Base-by-base conservation (phyloP, 257 asterid species). In the Paraleonurus japonicus region DNA sequence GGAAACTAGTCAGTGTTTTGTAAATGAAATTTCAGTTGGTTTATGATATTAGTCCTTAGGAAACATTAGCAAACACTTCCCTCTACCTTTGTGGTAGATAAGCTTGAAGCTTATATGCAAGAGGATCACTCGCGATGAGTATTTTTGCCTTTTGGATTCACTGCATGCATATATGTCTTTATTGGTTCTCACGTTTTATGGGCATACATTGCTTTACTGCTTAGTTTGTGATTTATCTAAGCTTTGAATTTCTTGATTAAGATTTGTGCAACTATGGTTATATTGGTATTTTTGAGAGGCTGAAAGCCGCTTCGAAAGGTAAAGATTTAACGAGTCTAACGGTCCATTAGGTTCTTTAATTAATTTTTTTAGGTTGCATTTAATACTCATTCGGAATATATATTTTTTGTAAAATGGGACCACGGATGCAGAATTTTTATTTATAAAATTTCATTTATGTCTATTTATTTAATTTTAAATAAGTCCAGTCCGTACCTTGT, bases 11-110 rank as follows among this genome's bases (percentile, higher is more conserved):
- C 33, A 13, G 7, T 28, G 19, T 75, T 75, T 71, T 80, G 85
- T 85, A 80, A 63, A 82, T 78, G 79, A 55, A 71, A 73, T 65
- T 72, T 39, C 41, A 50, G 74, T 55, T 50, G 67, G 73, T 70
- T 66, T 57, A 59, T 26, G 67, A 39, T 73, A 63, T 63, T 69
- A 58, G 81, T 62, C 69, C 67, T 67, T 48, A 67, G 79, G 78
- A 39, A 54, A 68, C 33, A 57, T 51, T 72, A 81, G 83, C 54
- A 32, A 26, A 23, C 50, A 12, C 47, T 19, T 8, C 45, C 65
- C 54, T 59, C 61, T 51, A 41, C 41, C 50, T 75, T 67, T 37
- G 12, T 30, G 11, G 15, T 68, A 22, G 61, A 19, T 28, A 37
- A 64, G 33, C 30, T 59, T 65, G 16, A 43, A 69, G 65, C 75